Evolutionary conservation across 805 yeast species (phyloP), one percentile per base, ranked within the genome.

Genomic region (Kuraishia ogatae): DNA sequence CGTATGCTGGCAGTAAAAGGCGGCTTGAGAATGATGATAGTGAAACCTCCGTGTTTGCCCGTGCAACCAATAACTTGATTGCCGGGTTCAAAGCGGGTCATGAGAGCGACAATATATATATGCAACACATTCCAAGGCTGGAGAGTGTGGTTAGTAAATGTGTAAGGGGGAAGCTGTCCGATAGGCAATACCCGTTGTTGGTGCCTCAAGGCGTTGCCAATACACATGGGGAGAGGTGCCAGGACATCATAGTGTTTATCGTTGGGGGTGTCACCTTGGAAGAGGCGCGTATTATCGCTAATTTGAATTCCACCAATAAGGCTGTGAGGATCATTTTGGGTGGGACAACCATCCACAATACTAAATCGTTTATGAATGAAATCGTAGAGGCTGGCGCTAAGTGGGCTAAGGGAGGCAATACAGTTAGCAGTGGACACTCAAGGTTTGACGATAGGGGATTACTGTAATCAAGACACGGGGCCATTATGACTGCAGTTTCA

Each of bases 241-340:
- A 85, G 62, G 92, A 87, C 61, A 72, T 88, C n/a, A 77, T 88
- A 2, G 72, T 88, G 1, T 88, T 83, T 64, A 70, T 87, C 53
- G 82, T 89, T 53, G 98, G 97, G 5, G 99, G 99, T 17, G 86
- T 81, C 1, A 93, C 98, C 1, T 90, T 82, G 66, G 98, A 93
- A 68, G 99, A 94, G 67, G 89, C 96, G 0, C 79, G 97, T 58
- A 70, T 91, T 23, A 82, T 92, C 3, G 82, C 87, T 54, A 88
- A 90, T 58, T 75, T 91, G 59, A 85, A 86, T 63, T 70, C 70
- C 28, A 72, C 81, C 23, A 77, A 74, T 54, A 79, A 79, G 39
- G 82, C 80, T 10, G 76, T 87, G 50, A 80, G 89, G 59, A 74
- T 89, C 17, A 76, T 90, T 1, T 71, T 92, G n/a, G 99, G 99